These are phyloP conservation scores for Colletotrichum coccodes DNA, from an alignment of 2,329 filamentous ascomycete genomes.

Conservation along the genomic window DNA sequence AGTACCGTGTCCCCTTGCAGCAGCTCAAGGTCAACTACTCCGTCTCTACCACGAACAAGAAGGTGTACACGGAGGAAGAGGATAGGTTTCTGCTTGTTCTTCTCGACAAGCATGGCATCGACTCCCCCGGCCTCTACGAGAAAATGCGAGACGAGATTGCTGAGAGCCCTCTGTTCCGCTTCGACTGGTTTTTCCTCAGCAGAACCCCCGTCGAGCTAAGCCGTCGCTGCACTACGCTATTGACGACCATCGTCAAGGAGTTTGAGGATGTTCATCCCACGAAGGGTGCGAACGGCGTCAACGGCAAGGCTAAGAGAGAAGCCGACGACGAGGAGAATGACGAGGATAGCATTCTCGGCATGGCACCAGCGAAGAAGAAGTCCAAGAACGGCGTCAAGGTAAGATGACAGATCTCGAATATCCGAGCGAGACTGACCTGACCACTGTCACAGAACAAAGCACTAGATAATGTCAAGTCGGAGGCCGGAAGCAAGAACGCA, in stretches of 20 bases:
- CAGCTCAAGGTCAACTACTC: slow-evolving; percentile 99
- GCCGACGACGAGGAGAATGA: slow-evolving; percentile 85
- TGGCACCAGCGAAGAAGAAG: slow-evolving; percentile 94
- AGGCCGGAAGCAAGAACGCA: slow-evolving; percentile 74
- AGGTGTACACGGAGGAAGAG: slow-evolving; percentile 98
- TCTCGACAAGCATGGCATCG: slow-evolving; percentile 90
- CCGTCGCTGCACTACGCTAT: slow-evolving; percentile 89
- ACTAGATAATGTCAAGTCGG: slow-evolving; percentile 85
- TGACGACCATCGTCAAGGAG: slow-evolving; percentile 94
- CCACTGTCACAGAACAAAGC: slow-evolving; percentile 80
- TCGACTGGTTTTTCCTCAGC: slow-evolving; percentile 99
- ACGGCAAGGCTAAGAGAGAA: slow-evolving; percentile 80
- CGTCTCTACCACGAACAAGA: slow-evolving; percentile 99
- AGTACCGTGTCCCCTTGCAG: slow-evolving; percentile 96
- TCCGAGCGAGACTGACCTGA: slow-evolving; percentile 3
- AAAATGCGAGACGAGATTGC: slow-evolving; percentile 97
- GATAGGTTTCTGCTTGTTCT: slow-evolving; percentile 95
- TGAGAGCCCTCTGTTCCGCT: slow-evolving; percentile 93
- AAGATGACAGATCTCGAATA: slow-evolving; percentile 44
- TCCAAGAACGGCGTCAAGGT: slow-evolving; percentile 90
- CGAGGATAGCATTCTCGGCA: slow-evolving; percentile 81
- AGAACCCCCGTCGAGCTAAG: slow-evolving; percentile 93
- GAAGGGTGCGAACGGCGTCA: slow-evolving; percentile 66
- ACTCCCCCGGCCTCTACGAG: slow-evolving; percentile 90
- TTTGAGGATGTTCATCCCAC: slow-evolving; percentile 76